Base-by-base conservation (phyloP, 352 stramenopile genomes). In the Globisporangium apiculatum region DNA sequence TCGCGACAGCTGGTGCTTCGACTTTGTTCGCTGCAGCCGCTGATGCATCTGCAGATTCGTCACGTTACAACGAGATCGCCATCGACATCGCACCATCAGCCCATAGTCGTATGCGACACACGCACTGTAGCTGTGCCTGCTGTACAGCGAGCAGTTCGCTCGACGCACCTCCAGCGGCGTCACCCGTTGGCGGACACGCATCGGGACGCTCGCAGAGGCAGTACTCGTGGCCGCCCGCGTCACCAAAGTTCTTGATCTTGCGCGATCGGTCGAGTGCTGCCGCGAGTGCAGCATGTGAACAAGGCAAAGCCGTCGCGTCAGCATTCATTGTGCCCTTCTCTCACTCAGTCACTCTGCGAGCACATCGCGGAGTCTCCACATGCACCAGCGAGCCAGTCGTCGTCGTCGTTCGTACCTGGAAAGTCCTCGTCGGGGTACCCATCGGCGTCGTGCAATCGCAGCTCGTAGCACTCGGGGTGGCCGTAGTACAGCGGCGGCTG, bases 241-340 rank as follows among this genome's bases (percentile, higher is more conserved):
- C 85, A n/a, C 86, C 86, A 72, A 95, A 94, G 66, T 94, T 94
- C 65, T 95, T 95, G 58, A 95, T 95, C 64, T 92, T 94, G 7
- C 86, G 69, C 6, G 83, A 94, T 12, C 83, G 76, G 54, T 95
- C 83, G 12, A 95, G 64, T 4, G 86, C 86, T 92, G 17, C 1
- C 24, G 24, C 24, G 2, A 31, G 24, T 31, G 24, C 24, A 31
- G 24, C 24, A 31, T 31, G 24, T 31, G 24, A 31, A 31, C 24
- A 31, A 31, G 24, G 24, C 24, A 31, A 31, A 31, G 24, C 24
- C 24, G 24, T 31, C 24, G 24, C 24, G 24, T 31, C 24, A 31
- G 24, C 24, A 31, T 31, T 31, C 24, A 31, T 31, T 31, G 24
- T 31, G 24, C 24, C 24, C 24, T 31, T 31, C 24, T 31, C 24